Percentiles rank a stretch among this genome's conserved stretches.
These are phyloP conservation scores for Blastomyces emzantsi DNA, from an alignment of 2,329 filamentous ascomycete species.

Conservation along the genomic window DNA sequence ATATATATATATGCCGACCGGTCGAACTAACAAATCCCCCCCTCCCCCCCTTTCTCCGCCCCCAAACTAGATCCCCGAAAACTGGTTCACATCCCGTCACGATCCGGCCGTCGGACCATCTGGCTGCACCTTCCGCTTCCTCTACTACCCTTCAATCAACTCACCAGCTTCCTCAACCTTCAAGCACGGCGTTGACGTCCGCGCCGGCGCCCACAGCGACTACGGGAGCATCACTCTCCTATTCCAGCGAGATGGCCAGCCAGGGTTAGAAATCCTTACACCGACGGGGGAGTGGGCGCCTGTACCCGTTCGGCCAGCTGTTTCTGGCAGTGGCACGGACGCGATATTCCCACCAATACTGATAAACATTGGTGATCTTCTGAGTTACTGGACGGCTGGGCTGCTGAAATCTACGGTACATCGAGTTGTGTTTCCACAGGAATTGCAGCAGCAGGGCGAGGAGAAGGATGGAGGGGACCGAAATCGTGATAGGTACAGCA, in stretches of 20 bases:
- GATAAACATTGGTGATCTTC: conserved; percentile 61
- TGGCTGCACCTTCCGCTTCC: conserved; percentile 56
- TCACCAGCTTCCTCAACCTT: conserved; percentile 37
- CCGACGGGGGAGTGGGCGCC: conserved; percentile 50
- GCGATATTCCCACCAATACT: conserved; percentile 60
- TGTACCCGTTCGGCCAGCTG: conserved; percentile 54
- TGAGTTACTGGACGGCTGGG: conserved; percentile 85
- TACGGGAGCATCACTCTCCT: conserved; percentile 63
- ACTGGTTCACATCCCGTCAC: conserved; percentile 56
- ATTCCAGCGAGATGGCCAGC: conserved; percentile 76
- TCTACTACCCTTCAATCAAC: conserved; percentile 58
- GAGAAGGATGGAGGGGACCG: neutral
- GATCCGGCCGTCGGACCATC: conserved; percentile 42
- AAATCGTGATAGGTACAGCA: conserved; percentile 44
- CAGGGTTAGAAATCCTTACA: conserved; percentile 74
- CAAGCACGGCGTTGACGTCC: conserved; percentile 54
- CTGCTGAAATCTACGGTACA: conserved; percentile 82
- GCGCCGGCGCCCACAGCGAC: conserved; percentile 87
- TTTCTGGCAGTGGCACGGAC: conserved; percentile 26
- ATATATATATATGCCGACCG: neutral
- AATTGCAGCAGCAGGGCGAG: conserved; percentile 21
- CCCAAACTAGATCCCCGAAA: conserved; percentile 32
- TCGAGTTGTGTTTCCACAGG: conserved; percentile 63
- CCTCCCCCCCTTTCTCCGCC: neutral
- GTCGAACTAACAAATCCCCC: conserved; percentile 4